Percentiles rank a stretch among this genome's conserved stretches.
phyloP scores from a whole-genome alignment of 1,284 basidiomycete species.

The Apiotrichum siamense region DNA sequence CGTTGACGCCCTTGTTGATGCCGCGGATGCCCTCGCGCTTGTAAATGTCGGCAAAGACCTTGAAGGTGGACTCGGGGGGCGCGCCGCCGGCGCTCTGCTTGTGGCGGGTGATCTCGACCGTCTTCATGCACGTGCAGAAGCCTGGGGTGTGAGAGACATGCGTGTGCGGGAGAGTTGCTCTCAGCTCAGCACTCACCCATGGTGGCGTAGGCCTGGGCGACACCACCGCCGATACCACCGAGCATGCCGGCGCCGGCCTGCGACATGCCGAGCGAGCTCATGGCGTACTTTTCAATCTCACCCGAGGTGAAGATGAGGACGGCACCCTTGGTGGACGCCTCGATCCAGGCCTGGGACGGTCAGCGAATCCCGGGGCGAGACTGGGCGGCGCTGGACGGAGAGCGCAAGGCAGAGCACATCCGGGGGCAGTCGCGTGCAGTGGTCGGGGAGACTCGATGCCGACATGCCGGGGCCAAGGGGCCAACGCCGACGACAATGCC shows the following conservation, averaged over 20 bases:
- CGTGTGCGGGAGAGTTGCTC: neutral
- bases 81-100: constrained; percentile 87
- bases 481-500: too few species aligned
- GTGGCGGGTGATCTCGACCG: constrained; percentile 94
- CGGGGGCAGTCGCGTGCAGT: too few species aligned
- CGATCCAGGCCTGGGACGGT: constrained; percentile 83
- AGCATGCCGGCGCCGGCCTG: constrained; percentile 80
- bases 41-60: constrained; percentile 91
- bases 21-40: constrained; percentile 86
- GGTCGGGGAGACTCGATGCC: too few species aligned
- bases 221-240: constrained; percentile 95
- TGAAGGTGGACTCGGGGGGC: constrained; percentile 89
- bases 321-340: constrained; percentile 96
- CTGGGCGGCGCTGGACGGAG: neutral
- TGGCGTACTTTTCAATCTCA: constrained; percentile 74
- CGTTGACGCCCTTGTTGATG: constrained; percentile 99
- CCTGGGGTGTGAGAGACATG: constrained; percentile 51
- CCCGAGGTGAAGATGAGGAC: constrained; percentile 94
- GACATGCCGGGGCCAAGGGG: too few species aligned
- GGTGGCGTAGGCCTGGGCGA: constrained; percentile 97
- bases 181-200: constrained; percentile 69
- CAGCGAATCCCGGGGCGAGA: neutral
- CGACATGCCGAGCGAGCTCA: constrained; percentile 61
- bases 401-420: neutral
- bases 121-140: constrained; percentile 98